These are phyloP conservation scores for Cyberlindnera samutprakarnensis DNA, from an alignment of 805 yeast genomes.

Conservation along the genomic window DNA sequence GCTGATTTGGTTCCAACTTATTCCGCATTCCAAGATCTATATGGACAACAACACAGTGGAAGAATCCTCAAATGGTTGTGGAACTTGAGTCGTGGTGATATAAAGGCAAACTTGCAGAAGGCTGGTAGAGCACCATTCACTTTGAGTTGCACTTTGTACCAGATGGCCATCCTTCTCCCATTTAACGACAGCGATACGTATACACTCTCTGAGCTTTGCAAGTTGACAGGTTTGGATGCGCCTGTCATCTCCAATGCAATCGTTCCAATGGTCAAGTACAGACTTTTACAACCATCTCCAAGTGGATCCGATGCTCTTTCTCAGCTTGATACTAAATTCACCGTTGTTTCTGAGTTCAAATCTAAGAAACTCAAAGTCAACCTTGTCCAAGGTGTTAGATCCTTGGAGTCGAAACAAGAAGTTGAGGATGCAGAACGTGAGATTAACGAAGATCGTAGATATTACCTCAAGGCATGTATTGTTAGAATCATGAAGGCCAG, in stretches of 20 bases:
- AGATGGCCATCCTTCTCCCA: slow-evolving; percentile 80
- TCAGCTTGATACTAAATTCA: slow-evolving; percentile 50
- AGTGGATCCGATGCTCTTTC: slow-evolving; percentile 46
- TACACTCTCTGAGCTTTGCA: slow-evolving; percentile 52
- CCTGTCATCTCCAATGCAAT: slow-evolving; percentile 70
- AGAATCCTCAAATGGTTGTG: slow-evolving; percentile 93
- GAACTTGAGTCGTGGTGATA: slow-evolving; percentile 89
- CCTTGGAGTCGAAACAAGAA: slow-evolving; percentile 54
- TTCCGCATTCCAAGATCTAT: slow-evolving; percentile 60
- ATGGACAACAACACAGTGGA: slow-evolving; percentile 72
- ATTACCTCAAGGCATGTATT: slow-evolving; percentile 84
- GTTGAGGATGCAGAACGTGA: slow-evolving; percentile 70
- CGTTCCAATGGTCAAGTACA: slow-evolving; percentile 71
- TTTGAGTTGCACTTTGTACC: slow-evolving; percentile 78
- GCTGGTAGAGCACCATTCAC: slow-evolving; percentile 75
- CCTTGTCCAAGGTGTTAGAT: slow-evolving; percentile 53
- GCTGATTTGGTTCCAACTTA: slow-evolving; percentile 55
- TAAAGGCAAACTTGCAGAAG: slow-evolving; percentile 77
- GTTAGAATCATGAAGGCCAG: slow-evolving; percentile 96
- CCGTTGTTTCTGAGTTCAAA: slow-evolving; percentile 74
- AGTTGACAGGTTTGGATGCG: slow-evolving; percentile 58
- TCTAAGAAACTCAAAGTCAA: slow-evolving; percentile 80
- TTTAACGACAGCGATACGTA: slow-evolving; percentile 63
- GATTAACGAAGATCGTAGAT: slow-evolving; percentile 78
- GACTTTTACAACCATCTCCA: slow-evolving; percentile 62